phyloP scores from a whole-genome alignment of 345 rosid species.

The Ricinus communis region DNA sequence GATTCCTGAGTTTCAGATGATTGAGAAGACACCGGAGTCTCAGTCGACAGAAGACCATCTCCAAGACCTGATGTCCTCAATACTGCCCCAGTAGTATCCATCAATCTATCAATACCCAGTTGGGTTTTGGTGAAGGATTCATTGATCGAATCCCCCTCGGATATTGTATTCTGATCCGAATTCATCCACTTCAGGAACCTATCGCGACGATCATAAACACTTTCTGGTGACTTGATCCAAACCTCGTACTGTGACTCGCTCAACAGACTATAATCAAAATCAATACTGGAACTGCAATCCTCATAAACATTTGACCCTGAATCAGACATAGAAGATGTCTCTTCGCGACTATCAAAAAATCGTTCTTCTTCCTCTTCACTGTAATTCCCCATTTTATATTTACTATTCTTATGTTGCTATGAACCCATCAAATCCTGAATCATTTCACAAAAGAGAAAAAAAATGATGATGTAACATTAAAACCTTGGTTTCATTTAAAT shows the following conservation, averaged over 20 bases:
- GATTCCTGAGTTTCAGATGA: conserved; percentile 35
- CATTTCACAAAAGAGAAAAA: background rate
- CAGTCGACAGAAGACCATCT: conserved; percentile 25
- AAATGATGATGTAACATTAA: background rate
- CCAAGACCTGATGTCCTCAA: conserved; percentile 35
- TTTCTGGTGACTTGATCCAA: conserved; percentile 54
- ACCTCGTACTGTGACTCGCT: conserved; percentile 34
- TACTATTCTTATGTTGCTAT: background rate
- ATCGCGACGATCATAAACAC: conserved; percentile 53
- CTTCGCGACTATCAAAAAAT: conserved; percentile 65
- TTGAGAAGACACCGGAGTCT: conserved; percentile 30
- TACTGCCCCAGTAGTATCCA: conserved; percentile 37
- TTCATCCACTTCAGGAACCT: conserved; percentile 40
- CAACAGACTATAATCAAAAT: conserved; percentile 14
- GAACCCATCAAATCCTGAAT: conserved; percentile 37
- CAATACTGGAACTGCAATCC: conserved; percentile 29
- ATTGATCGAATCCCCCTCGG: conserved; percentile 25
- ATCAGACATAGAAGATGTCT: conserved; percentile 52
- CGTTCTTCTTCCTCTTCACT: conserved; percentile 41
- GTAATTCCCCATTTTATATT: conserved; percentile 34
- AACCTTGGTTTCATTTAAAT: background rate
- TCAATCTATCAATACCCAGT: conserved; percentile 28
- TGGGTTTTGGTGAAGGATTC: conserved; percentile 19
- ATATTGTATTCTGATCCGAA: conserved; percentile 27
- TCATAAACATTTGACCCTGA: conserved; percentile 41